phyloP scores from a whole-genome alignment of 2,329 filamentous ascomycete species.

The Lanzia echinophila region DNA sequence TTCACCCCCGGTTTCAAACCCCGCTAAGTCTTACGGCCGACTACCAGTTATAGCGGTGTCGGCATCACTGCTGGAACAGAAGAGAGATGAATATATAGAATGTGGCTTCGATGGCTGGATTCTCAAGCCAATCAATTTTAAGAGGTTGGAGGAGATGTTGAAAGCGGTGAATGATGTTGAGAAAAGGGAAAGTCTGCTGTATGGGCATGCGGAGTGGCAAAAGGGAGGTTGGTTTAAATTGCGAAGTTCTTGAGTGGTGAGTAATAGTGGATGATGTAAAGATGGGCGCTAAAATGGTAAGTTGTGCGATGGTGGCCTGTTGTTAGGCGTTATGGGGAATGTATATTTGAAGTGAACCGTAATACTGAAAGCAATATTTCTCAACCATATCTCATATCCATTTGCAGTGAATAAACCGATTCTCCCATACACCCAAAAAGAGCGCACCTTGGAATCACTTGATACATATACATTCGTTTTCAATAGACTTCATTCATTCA shows the following conservation, averaged over 20 bases:
- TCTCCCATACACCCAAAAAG: too few species aligned
- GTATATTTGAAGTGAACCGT: too few species aligned
- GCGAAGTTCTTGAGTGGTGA: neutral
- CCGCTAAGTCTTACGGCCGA: constrained; percentile 52
- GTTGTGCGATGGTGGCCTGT: neutral
- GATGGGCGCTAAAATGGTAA: neutral
- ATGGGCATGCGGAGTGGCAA: constrained; percentile 64
- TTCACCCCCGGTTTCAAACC: constrained; percentile 28
- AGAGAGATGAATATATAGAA: constrained; percentile 62
- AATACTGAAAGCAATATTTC: too few species aligned
- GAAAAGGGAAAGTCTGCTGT: constrained; percentile 55
- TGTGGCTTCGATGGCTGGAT: constrained; percentile 90
- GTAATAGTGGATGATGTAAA: too few species aligned
- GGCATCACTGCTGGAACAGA: constrained; percentile 63
- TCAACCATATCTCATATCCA: too few species aligned
- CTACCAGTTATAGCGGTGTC: constrained; percentile 84
- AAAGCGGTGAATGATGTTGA: constrained; percentile 58
- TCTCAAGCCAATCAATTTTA: constrained; percentile 79
- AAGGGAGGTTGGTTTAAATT: constrained; percentile 73
- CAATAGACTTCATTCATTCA: too few species aligned
- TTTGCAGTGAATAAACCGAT: too few species aligned
- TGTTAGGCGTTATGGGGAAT: too few species aligned
- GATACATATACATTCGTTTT: too few species aligned
- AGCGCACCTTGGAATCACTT: too few species aligned
- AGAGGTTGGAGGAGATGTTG: constrained; percentile 62